These are phyloP conservation scores for Wickerhamiella kurtzmanii DNA, from an alignment of 805 yeast genomes.

Conservation along the genomic window DNA sequence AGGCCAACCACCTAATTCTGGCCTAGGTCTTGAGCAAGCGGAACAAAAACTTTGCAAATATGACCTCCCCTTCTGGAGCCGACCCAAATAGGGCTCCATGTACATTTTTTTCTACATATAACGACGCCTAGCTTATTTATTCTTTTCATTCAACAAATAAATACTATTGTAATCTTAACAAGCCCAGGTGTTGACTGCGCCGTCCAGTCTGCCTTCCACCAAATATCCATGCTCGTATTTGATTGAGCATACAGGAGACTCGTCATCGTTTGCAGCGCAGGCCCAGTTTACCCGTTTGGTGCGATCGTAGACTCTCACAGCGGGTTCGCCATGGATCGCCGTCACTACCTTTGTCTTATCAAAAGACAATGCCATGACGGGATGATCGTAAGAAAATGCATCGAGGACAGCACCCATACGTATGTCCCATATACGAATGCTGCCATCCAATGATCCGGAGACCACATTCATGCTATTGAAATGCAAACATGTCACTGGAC, in stretches of 20 bases:
- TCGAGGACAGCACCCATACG: constrained; percentile 51
- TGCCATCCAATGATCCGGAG: constrained; percentile 51
- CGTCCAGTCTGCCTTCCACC: constrained; percentile 50
- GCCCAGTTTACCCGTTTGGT: constrained; percentile 39
- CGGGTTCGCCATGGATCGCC: constrained; percentile 33
- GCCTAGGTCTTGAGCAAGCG: too few relatives aligned
- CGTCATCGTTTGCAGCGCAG: constrained; percentile 32
- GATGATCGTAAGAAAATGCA: constrained; percentile 46
- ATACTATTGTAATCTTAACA: too few relatives aligned
- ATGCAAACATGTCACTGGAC: constrained; percentile 51
- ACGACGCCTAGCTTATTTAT: neutral
- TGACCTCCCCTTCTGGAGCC: too few relatives aligned
- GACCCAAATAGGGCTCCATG: too few relatives aligned
- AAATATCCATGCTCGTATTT: constrained; percentile 51
- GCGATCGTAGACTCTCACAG: constrained; percentile 47
- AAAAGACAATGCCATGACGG: constrained; percentile 44
- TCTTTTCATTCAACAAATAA: neutral
- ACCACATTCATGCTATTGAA: constrained; percentile 53
- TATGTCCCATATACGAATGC: constrained; percentile 60
- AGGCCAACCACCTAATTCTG: too few relatives aligned
- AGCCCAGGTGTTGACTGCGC: constrained; percentile 56
- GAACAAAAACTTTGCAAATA: too few relatives aligned
- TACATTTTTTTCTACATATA: constrained; percentile 2
- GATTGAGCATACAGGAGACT: constrained; percentile 30
- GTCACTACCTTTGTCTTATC: constrained; percentile 44